phyloP scores from a whole-genome alignment of 2,329 filamentous ascomycete species.

The Monosporascus sp. region DNA sequence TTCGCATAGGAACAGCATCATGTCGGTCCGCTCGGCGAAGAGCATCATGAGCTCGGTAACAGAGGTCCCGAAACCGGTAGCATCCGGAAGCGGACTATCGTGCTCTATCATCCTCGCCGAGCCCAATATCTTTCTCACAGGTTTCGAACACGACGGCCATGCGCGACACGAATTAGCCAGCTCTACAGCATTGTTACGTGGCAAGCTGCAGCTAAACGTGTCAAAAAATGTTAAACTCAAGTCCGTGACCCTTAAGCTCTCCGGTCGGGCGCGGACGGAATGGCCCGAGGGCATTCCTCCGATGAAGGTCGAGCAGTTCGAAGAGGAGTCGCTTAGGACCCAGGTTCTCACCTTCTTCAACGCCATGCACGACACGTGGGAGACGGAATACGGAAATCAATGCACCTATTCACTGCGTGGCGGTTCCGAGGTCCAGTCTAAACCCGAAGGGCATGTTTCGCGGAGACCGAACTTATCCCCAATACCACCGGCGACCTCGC shows the following conservation, averaged over 20 bases:
- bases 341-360: conserved; percentile 94
- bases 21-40: conserved; percentile 47
- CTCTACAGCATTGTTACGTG: conserved; percentile 74
- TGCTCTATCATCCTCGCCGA: conserved; percentile 73
- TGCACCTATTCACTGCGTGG: conserved; percentile 50
- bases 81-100: conserved; percentile 68
- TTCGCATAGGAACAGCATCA: conserved; percentile 43
- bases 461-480: conserved; percentile 9
- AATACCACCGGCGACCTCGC: conserved; percentile 25
- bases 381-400: conserved; percentile 58
- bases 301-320: conserved; percentile 73
- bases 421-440: conserved; percentile 29
- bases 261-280: conserved; percentile 80
- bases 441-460: conserved; percentile 19
- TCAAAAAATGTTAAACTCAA: conserved; percentile 92
- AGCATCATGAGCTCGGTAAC: conserved; percentile 47
- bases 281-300: conserved; percentile 97
- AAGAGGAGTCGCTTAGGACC: conserved; percentile 80
- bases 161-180: conserved; percentile 50
- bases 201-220: conserved; percentile 74
- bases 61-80: conserved; percentile 66
- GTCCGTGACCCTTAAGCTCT: conserved; percentile 79
- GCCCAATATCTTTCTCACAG: conserved; percentile 73
- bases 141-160: conserved; percentile 68
- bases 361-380: conserved; percentile 57